Conservation (phyloP, 495 filamentous ascomycete species). For the Penicillium pancosmium region DNA sequence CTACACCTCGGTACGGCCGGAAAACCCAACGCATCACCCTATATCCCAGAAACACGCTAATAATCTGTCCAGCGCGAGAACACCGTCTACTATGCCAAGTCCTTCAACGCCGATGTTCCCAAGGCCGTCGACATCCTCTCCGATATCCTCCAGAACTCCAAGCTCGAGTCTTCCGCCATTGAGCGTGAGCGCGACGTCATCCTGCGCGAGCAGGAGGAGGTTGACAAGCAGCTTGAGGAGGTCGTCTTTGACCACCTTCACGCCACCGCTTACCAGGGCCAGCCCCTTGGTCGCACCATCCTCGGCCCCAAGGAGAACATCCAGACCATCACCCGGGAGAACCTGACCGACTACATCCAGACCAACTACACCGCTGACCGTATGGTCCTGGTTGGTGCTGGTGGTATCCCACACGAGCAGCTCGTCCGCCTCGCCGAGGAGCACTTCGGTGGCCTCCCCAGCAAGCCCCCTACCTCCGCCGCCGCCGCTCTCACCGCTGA, state of each 20-base stretch:
- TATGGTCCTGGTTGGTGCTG: slow-evolving; percentile 97
- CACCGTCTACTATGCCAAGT: slow-evolving; percentile 99
- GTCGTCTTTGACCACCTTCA: slow-evolving; percentile 99
- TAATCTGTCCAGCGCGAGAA: slow-evolving; percentile 78
- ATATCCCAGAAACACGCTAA: slow-evolving; percentile 27
- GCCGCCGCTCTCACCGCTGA: slow-evolving; percentile 63
- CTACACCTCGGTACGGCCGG: slow-evolving; percentile 89
- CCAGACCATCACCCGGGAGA: slow-evolving; percentile 85
- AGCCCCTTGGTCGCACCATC: slow-evolving; percentile 96
- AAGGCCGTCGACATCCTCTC: slow-evolving; percentile 95
- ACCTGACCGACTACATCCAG: slow-evolving; percentile 95
- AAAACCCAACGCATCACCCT: slow-evolving; percentile 19
- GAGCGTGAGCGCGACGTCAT: slow-evolving; percentile 98
- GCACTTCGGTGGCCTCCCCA: slow-evolving; percentile 81
- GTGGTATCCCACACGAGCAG: slow-evolving; percentile 90
- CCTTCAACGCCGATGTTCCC: slow-evolving; percentile 96
- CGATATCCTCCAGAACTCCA: slow-evolving; percentile 99
- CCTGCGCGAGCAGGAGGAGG: slow-evolving; percentile 97
- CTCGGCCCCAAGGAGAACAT: slow-evolving; percentile 98
- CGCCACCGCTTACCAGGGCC: slow-evolving; percentile 93
- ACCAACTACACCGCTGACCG: slow-evolving; percentile 99
- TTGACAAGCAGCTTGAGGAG: slow-evolving; percentile 99
- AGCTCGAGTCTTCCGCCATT: slow-evolving; percentile 88
- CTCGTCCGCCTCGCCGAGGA: slow-evolving; percentile 96
- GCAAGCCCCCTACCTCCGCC: slow-evolving; percentile 68